These are phyloP conservation scores for Hydnum rufescens DNA, from an alignment of 768 basidiomycete genomes.

Conservation along the genomic window DNA sequence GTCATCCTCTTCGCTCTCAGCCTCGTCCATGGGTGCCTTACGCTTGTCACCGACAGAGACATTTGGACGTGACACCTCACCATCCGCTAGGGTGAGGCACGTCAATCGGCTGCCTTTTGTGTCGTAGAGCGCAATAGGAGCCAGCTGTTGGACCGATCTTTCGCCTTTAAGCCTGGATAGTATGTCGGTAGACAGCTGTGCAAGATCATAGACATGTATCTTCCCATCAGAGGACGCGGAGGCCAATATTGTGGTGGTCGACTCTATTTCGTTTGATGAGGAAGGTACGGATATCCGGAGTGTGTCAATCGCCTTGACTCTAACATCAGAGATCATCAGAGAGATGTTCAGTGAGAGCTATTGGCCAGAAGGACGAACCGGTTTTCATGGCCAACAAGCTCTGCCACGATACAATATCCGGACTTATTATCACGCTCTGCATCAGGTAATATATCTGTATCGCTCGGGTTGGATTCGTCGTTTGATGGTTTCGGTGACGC, in stretches of 20 bases:
- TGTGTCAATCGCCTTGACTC: slow-evolving; percentile 65
- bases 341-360: neutral
- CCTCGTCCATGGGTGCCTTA: slow-evolving; percentile 18
- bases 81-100: slow-evolving; percentile 43
- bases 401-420: slow-evolving; percentile 30
- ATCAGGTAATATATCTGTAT: slow-evolving; percentile 11
- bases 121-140: slow-evolving; percentile 50
- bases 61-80: slow-evolving; percentile 16
- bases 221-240: slow-evolving; percentile 84
- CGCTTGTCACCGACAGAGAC: slow-evolving; percentile 1
- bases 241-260: slow-evolving; percentile 35
- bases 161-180: slow-evolving; percentile 10
- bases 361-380: slow-evolving; percentile 32
- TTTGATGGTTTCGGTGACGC: slow-evolving; percentile 18
- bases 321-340: slow-evolving; percentile 16
- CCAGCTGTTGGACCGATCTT: slow-evolving; percentile 17
- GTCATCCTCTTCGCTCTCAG: slow-evolving; percentile 12
- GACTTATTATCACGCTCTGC: neutral
- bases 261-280: neutral
- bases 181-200: slow-evolving; percentile 23
- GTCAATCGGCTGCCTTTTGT: slow-evolving; percentile 75
- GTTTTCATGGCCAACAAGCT: slow-evolving; percentile 65
- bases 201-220: slow-evolving; percentile 56
- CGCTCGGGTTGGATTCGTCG: slow-evolving; percentile 12
- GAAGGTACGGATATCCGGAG: slow-evolving; percentile 38